Evolutionary conservation across 106 monocot genomes (phyloP).

Genomic region (Agapanthus africanus): DNA sequence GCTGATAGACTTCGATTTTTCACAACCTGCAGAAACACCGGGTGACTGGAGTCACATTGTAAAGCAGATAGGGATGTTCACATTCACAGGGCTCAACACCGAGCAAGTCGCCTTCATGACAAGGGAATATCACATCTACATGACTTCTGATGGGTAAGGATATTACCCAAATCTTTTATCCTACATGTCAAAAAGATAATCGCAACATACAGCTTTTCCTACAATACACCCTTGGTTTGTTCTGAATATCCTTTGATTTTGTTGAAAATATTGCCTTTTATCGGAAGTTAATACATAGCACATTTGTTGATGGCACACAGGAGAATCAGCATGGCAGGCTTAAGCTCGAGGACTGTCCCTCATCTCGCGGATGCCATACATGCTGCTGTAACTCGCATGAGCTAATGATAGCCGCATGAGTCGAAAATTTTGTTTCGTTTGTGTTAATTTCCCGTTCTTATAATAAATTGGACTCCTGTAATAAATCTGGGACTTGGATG

Average conservation of each 20-base stretch:
- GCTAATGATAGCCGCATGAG: too few relatives aligned
- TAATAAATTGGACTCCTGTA: too few relatives aligned
- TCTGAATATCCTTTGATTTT: neutral
- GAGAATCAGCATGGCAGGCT: slow-evolving; percentile 97
- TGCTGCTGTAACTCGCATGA: slow-evolving; percentile 59
- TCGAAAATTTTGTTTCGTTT: too few relatives aligned
- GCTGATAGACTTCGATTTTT: neutral
- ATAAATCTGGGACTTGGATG: too few relatives aligned
- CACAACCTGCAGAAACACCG: slow-evolving; percentile 67
- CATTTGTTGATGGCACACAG: slow-evolving; percentile 29
- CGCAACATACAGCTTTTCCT: too few relatives aligned
- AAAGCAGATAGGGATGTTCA: slow-evolving; percentile 98
- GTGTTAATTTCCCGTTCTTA: too few relatives aligned
- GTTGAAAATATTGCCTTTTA: too few relatives aligned
- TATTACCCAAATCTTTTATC: too few relatives aligned
- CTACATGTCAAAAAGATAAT: too few relatives aligned
- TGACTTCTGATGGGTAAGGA: slow-evolving; percentile 89
- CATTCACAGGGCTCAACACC: slow-evolving; percentile 85
- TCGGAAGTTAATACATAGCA: neutral
- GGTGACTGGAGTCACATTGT: slow-evolving; percentile 97
- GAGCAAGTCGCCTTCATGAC: slow-evolving; percentile 93
- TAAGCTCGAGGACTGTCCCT: slow-evolving; percentile 72
- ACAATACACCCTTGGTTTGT: too few relatives aligned
- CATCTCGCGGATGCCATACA: slow-evolving; percentile 90
- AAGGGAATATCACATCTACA: slow-evolving; percentile 84